Evolutionary conservation across 495 filamentous ascomycete species (phyloP).

Genomic region (Penicillium cataractarum): DNA sequence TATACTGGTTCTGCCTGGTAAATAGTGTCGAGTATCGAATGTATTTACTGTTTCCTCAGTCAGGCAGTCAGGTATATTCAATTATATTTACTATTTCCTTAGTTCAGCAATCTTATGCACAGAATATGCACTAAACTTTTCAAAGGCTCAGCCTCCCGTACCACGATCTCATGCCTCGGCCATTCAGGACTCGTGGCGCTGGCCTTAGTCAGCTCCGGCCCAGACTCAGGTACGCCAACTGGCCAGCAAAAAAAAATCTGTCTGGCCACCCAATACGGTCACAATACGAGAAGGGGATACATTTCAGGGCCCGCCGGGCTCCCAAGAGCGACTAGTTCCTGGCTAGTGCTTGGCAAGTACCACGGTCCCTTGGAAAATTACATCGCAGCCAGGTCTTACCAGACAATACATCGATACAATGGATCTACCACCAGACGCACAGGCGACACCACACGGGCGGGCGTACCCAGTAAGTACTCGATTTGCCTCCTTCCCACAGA

Average conservation of each 20-base stretch:
- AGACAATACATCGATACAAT: not conserved
- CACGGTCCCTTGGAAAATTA: constrained; percentile 1
- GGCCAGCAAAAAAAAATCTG: constrained; percentile 9
- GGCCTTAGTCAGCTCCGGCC: constrained; percentile 14
- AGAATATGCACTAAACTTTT: not conserved
- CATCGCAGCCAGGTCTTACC: not conserved
- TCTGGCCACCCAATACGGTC: constrained; percentile 2
- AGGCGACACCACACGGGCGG: not conserved
- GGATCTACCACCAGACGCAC: not conserved
- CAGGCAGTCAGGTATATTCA: too few relatives aligned
- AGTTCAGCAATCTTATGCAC: not conserved
- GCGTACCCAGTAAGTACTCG: constrained; percentile 22
- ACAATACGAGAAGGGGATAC: not conserved
- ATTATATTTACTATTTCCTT: too few relatives aligned
- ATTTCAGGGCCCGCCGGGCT: not conserved
- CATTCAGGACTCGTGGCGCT: constrained; percentile 12
- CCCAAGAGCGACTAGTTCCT: not conserved
- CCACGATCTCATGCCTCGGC: constrained; percentile 5
- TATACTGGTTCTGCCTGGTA: too few relatives aligned
- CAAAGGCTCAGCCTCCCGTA: not conserved
- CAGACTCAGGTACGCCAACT: constrained; percentile 12
- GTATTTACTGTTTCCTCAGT: too few relatives aligned
- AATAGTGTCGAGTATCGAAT: too few relatives aligned
- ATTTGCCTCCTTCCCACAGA: constrained; percentile 40
- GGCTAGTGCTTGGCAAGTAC: constrained; percentile 3